Conservation (phyloP, 495 filamentous ascomycete species). For the Eremomyces bilateralis region DNA sequence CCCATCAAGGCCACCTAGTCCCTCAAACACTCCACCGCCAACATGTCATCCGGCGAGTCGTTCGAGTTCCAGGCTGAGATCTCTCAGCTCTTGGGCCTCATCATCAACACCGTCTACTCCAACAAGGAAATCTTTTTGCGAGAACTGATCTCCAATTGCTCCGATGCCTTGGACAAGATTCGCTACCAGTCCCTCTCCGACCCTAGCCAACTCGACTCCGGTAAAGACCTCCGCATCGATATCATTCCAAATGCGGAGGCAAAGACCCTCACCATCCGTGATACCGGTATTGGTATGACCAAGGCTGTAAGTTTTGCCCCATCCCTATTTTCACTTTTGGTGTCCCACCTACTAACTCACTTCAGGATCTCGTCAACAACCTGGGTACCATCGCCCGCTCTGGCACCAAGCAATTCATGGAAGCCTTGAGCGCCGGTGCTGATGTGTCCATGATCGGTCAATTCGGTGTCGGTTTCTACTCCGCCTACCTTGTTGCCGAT, state of each 20-base stretch:
- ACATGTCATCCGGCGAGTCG: conserved; percentile 58
- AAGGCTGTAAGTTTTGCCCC: conserved; percentile 59
- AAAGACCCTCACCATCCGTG: conserved; percentile 91
- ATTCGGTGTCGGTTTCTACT: conserved; percentile 99
- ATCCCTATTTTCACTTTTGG: conserved; percentile 4
- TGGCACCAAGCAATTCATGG: conserved; percentile 99
- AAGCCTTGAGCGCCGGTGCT: conserved; percentile 91
- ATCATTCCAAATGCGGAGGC: conserved; percentile 90
- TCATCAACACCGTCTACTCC: conserved; percentile 99
- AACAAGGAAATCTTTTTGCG: conserved; percentile 99
- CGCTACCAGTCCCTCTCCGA: conserved; percentile 95
- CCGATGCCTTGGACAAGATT: conserved; percentile 99
- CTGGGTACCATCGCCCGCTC: conserved; percentile 97
- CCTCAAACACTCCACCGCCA: conserved; percentile 15
- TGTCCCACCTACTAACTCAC: conserved; percentile 11
- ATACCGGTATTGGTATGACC: conserved; percentile 99
- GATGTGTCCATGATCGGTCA: conserved; percentile 99
- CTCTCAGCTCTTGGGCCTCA: conserved; percentile 95
- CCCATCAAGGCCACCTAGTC: neutral
- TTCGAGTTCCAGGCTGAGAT: conserved; percentile 99
- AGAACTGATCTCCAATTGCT: conserved; percentile 93
- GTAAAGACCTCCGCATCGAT: conserved; percentile 95
- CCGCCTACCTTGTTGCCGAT: conserved; percentile 97
- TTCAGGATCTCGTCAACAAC: conserved; percentile 94
- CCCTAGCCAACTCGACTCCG: conserved; percentile 82